Conservation (phyloP, 2,329 filamentous ascomycete genomes). For the Leptoxyphium fumago region DNA sequence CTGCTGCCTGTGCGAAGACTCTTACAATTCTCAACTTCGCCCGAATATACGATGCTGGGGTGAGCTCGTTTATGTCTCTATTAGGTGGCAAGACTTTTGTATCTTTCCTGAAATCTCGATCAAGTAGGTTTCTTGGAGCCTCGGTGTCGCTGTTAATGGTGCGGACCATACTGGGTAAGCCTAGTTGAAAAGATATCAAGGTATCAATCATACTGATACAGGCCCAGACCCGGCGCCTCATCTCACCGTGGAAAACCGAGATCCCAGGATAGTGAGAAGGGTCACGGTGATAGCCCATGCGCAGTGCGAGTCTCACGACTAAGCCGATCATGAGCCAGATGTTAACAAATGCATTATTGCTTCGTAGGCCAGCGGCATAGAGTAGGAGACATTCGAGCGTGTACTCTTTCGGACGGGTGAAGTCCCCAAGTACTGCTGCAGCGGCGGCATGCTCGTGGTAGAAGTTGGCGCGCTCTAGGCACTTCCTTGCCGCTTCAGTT, state of each 20-base stretch:
- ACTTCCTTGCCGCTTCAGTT: slow-evolving; percentile 6
- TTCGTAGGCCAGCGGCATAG: slow-evolving; percentile 17
- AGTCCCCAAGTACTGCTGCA: slow-evolving; percentile 22
- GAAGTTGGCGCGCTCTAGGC: slow-evolving; percentile 9
- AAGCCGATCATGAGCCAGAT: slow-evolving; percentile 29
- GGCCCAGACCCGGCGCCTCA: slow-evolving; percentile 32
- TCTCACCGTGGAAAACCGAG: slow-evolving; percentile 28
- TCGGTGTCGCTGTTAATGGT: slow-evolving; percentile 27
- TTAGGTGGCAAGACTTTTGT: slow-evolving; percentile 24
- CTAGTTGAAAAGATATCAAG: slow-evolving; percentile 33
- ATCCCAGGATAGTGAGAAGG: slow-evolving; percentile 27
- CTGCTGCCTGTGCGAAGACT: slow-evolving; percentile 26
- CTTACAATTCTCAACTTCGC: slow-evolving; percentile 20
- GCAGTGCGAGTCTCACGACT: slow-evolving; percentile 24
- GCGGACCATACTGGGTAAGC: slow-evolving; percentile 34
- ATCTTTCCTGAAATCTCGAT: slow-evolving; percentile 27
- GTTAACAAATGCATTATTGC: slow-evolving; percentile 18
- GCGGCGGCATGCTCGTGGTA: slow-evolving; percentile 19
- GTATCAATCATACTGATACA: slow-evolving; percentile 30
- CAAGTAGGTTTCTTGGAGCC: slow-evolving; percentile 30
- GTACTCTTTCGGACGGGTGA: slow-evolving; percentile 29
- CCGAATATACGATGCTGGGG: slow-evolving; percentile 21
- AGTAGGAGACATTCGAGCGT: slow-evolving; percentile 27
- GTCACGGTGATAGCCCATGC: slow-evolving; percentile 34
- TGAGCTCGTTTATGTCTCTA: slow-evolving; percentile 17